phyloP scores from a whole-genome alignment of 192 early-diverging fungal genomes.

The Coemansia nantahalensis region DNA sequence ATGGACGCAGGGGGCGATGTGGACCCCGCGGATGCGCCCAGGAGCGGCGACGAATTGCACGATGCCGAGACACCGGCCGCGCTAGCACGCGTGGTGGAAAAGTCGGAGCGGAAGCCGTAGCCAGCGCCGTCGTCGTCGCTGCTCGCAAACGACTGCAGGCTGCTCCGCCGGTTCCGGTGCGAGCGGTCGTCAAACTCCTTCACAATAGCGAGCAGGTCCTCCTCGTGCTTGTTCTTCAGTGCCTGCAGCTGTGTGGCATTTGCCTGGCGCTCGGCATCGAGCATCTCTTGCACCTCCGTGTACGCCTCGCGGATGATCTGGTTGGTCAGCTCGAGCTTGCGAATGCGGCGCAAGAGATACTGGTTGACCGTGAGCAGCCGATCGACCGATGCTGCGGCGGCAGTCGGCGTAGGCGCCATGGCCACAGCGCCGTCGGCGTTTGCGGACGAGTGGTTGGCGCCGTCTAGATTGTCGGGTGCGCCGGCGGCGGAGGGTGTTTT shows the following conservation, averaged over 20 bases:
- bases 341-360: constrained; percentile 42
- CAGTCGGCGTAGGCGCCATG: no score
- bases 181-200: constrained; percentile 26
- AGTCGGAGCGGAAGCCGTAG: constrained; percentile 19
- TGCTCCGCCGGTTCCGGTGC: constrained; percentile 8
- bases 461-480: not conserved
- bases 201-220: constrained; percentile 34
- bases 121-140: constrained; percentile 19
- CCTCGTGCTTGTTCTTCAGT: constrained; percentile 35
- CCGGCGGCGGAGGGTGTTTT: constrained; percentile 5
- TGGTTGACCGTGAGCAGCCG: constrained; percentile 23
- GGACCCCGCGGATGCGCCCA: not conserved
- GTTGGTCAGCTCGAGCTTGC: constrained; percentile 53
- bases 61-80: constrained; percentile 5
- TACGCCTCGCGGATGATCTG: constrained; percentile 51
- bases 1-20: constrained; percentile 6
- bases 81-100: constrained; percentile 7
- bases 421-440: no score
- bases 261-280: constrained; percentile 46
- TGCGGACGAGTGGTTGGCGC: no score
- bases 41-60: constrained; percentile 18
- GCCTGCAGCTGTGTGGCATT: constrained; percentile 28
- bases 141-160: constrained; percentile 3
- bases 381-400: constrained; percentile 1
- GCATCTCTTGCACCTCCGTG: constrained; percentile 42